Percentiles rank a stretch among this genome's conserved stretches.
phyloP scores from a whole-genome alignment of 148 eudicot genomes.

The Arbutus unedo region DNA sequence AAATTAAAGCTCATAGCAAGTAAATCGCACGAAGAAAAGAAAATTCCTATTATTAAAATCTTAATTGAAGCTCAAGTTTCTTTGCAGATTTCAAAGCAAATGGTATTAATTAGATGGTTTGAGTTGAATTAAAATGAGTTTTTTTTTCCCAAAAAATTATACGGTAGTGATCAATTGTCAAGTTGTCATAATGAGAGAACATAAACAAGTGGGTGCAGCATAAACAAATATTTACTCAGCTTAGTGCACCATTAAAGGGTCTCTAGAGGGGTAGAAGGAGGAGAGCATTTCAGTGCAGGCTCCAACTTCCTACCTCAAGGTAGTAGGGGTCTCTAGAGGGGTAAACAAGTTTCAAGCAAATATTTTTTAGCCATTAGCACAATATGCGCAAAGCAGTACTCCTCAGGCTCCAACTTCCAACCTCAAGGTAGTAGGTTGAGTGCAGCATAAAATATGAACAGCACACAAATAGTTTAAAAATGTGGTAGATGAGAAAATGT shows the following conservation, averaged over 20 bases:
- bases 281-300: too few relatives aligned
- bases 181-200: not conserved
- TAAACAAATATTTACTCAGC: not conserved
- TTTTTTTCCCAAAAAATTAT: not conserved
- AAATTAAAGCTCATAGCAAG: not conserved
- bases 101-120: not conserved
- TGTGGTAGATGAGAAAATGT: not conserved
- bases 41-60: not conserved
- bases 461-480: not conserved
- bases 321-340: not conserved
- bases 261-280: not conserved
- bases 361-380: not conserved
- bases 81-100: not conserved
- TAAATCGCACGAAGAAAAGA: not conserved
- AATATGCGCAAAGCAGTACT: not conserved
- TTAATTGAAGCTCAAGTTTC: not conserved
- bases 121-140: not conserved
- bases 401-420: too few relatives aligned
- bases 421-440: not conserved
- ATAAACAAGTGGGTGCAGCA: not conserved
- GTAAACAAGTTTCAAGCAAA: not conserved
- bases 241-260: not conserved
- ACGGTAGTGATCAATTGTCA: not conserved
- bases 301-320: too few relatives aligned
- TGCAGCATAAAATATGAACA: not conserved